Base-by-base conservation (phyloP, 2,329 filamentous ascomycete species). In the Fusarium penzigii region DNA sequence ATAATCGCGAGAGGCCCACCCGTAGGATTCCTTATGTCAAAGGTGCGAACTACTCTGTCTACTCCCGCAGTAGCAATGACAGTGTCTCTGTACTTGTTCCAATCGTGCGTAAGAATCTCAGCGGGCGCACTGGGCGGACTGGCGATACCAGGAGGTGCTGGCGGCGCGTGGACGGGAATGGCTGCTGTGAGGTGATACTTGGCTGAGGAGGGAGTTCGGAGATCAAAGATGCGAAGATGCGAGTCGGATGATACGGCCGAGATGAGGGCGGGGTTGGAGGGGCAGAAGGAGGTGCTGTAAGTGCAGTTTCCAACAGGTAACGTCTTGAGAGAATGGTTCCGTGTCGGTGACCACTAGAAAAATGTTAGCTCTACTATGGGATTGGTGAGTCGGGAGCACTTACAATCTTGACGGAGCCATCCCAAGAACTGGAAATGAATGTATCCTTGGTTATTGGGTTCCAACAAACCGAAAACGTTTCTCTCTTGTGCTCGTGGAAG, bases 31-130 rank as follows among this genome's bases (percentile, higher is more conserved):
- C 94, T 82, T 42, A 97, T 87, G 70, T 99, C 94, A 66, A 97
- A 97, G 0, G 89, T 94, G 44, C 94, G 86, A 55, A 99, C 87
- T 16, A 88, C 76, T 48, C 89, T 83, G 71, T 99, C 94, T 4
- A 97, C 94, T 49, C 94, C 93, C 1, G 85, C 94, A 0, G 91
- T 91, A 0, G 94, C 94, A 49, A 99, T 77, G 25, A 97, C 79
- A 0, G 86, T 88, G 60, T 92, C 85, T 39, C 89, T 84, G 74
- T 99, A 99, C 73, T 99, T 99, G 76, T 99, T 99, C 94, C 94
- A 99, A 72, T 99, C 94, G 73, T 97, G 94, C 0, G 92, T 96
- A 32, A 99, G 81, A 38, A 90, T 85, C 76, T 99, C 94, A 10
- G 85, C 81, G 0, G 92, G 91, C n/a, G 84, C 77, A 32, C 70